phyloP scores from a whole-genome alignment of 768 basidiomycete genomes.

The Naganishia vaughanmartiniae region DNA sequence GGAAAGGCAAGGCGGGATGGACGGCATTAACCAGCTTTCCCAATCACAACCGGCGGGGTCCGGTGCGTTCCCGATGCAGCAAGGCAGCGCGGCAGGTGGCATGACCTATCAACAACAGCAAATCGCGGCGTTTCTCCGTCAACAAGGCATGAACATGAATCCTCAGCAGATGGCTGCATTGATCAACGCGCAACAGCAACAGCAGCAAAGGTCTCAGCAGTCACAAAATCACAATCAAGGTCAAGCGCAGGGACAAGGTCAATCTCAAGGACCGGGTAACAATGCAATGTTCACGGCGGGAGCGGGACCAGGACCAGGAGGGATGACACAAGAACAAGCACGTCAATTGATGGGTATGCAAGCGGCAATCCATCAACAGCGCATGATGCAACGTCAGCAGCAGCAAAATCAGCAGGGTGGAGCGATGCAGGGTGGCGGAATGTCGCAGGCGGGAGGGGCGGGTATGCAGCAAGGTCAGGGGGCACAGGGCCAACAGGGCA shows the following conservation, averaged over 20 bases:
- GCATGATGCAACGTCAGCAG: conserved; percentile 10
- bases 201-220: conserved; percentile 10
- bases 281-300: not conserved
- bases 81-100: not conserved
- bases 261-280: not conserved
- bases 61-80: not conserved
- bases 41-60: too few relatives aligned
- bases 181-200: conserved; percentile 10
- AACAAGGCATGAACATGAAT: conserved; percentile 23
- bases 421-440: not conserved
- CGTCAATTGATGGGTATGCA: not conserved
- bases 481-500: not conserved
- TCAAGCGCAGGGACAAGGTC: not conserved
- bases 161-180: conserved; percentile 12
- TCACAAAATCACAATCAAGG: too few relatives aligned
- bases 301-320: not conserved
- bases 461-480: not conserved
- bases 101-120: not conserved
- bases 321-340: not conserved
- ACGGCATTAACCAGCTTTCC: not conserved
- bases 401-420: not conserved
- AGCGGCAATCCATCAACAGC: not conserved
- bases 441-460: not conserved
- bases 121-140: not conserved
- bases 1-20: not conserved